Conservation (phyloP, 202 grass and related monocot species). For the Schoenoplectus triqueter region DNA sequence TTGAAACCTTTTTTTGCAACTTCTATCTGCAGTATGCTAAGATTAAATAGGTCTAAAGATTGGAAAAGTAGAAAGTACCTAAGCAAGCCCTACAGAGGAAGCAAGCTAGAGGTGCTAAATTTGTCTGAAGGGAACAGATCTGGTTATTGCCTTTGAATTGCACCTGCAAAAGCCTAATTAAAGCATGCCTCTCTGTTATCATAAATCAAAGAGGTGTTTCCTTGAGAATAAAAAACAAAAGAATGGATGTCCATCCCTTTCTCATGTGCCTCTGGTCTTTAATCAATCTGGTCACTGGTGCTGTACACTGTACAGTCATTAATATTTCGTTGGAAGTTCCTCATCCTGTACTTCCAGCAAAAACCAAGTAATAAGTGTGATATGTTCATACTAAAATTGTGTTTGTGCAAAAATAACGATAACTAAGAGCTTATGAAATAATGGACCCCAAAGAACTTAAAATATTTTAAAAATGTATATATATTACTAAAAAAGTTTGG, state of each 20-base stretch:
- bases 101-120: slow-evolving; percentile 31
- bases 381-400: background rate
- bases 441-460: background rate
- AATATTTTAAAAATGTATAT: background rate
- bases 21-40: slow-evolving; percentile 22
- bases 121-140: background rate
- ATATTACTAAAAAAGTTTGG: background rate
- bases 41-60: background rate
- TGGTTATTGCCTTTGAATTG: slow-evolving; percentile 23
- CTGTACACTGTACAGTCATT: background rate
- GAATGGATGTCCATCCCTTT: slow-evolving; percentile 33
- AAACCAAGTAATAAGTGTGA: background rate
- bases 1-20: slow-evolving; percentile 8
- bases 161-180: slow-evolving; percentile 20
- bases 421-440: no score
- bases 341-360: background rate
- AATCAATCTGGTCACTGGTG: background rate
- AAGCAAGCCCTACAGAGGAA: slow-evolving; percentile 21
- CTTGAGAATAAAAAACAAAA: slow-evolving; percentile 11
- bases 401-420: background rate
- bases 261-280: slow-evolving; percentile 39
- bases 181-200: slow-evolving; percentile 18
- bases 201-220: slow-evolving; percentile 29
- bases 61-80: slow-evolving; percentile 26
- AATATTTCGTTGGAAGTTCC: slow-evolving; percentile 21